These are phyloP conservation scores for Emericellopsis terricola DNA, from an alignment of 495 filamentous ascomycete species.

Conservation along the genomic window DNA sequence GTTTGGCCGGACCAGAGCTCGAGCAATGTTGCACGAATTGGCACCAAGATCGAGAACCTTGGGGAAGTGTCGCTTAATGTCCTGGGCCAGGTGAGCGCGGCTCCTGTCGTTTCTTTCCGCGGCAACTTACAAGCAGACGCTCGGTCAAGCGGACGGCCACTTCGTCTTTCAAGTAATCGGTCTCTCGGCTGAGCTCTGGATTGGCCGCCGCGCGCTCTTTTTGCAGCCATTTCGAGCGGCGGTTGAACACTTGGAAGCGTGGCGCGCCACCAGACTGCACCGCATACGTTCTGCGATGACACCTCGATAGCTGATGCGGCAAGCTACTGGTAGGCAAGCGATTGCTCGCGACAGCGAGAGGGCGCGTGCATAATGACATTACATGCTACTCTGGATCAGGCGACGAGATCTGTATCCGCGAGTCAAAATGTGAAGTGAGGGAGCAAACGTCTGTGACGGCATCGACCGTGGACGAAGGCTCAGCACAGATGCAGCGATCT, in stretches of 20 bases:
- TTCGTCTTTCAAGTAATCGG: constrained; percentile 87
- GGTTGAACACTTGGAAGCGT: constrained; percentile 79
- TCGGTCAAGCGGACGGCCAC: constrained; percentile 74
- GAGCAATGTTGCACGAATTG: constrained; percentile 87
- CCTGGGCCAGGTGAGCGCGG: too few relatives aligned
- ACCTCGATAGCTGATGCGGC: too few relatives aligned
- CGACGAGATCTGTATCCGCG: too few relatives aligned
- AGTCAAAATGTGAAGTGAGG: too few relatives aligned
- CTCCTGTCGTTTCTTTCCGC: too few relatives aligned
- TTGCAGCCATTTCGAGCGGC: constrained; percentile 69
- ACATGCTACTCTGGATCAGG: constrained; percentile 1
- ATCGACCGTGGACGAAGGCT: too few relatives aligned
- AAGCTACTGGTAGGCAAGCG: constrained; percentile 2
- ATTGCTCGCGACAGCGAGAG: background rate
- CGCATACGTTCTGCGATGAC: constrained; percentile 40
- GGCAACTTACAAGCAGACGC: constrained; percentile 48
- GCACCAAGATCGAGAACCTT: constrained; percentile 85
- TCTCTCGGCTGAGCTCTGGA: constrained; percentile 50
- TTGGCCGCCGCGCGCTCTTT: constrained; percentile 68
- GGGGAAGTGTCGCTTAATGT: constrained; percentile 77
- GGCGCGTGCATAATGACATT: constrained; percentile 1
- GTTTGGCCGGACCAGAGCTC: constrained; percentile 50
- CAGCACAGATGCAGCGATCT: too few relatives aligned
- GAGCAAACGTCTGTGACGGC: too few relatives aligned
- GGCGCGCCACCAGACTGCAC: constrained; percentile 58